Evolutionary conservation across 108 stramenopile species (phyloP).

Genomic region (Phaeodactylum tricornutum): DNA sequence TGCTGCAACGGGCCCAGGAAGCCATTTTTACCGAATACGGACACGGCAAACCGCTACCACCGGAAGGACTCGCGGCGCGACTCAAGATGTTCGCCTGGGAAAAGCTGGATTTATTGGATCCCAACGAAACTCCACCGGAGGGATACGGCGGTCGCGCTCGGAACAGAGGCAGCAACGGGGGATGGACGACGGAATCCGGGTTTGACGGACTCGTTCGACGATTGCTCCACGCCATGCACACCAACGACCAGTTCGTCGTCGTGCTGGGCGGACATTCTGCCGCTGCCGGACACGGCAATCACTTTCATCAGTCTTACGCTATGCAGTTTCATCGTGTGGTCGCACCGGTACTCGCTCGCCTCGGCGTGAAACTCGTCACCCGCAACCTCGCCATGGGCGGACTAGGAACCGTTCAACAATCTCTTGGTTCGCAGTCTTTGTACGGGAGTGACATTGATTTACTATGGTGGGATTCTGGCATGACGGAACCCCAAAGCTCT

Average conservation of each 20-base stretch:
- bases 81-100: constrained; percentile 50
- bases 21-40: constrained; percentile 46
- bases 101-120: constrained; percentile 25
- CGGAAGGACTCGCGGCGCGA: constrained; percentile 30
- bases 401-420: constrained; percentile 21
- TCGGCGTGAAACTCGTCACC: constrained; percentile 44
- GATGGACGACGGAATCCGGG: constrained; percentile 68
- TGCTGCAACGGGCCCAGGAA: constrained; percentile 55
- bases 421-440: constrained; percentile 28
- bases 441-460: constrained; percentile 49
- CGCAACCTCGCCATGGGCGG: constrained; percentile 31
- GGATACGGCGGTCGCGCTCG: constrained; percentile 3
- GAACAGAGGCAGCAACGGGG: constrained; percentile 26
- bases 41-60: constrained; percentile 41
- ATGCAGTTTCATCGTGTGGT: constrained; percentile 54
- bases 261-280: constrained; percentile 57
- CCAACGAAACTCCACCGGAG: constrained; percentile 6
- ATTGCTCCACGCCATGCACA: constrained; percentile 80
- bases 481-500: constrained; percentile 7
- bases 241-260: constrained; percentile 65
- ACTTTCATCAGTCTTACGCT: constrained; percentile 54
- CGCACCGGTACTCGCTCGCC: constrained; percentile 45
- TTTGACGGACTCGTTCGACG: constrained; percentile 60
- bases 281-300: constrained; percentile 67
- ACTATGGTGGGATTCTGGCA: constrained; percentile 45